Evolutionary conservation across 148 eudicot genomes (phyloP).

Genomic region (Camellia granthamiana): DNA sequence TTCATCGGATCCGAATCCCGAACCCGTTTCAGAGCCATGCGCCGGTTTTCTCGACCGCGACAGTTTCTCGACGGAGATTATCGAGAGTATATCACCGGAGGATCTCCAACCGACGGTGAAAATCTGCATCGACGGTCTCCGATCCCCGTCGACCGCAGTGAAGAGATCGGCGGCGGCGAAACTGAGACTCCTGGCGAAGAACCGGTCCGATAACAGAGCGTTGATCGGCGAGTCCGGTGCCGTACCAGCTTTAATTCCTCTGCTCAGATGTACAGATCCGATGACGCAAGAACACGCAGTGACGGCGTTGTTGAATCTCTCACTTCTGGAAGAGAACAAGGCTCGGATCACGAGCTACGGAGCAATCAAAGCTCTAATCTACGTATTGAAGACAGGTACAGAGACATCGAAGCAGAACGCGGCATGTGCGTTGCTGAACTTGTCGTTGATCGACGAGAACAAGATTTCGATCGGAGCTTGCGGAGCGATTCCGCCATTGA

Average conservation of each 20-base stretch:
- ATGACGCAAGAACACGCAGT: slow-evolving; percentile 84
- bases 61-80: slow-evolving; percentile 71
- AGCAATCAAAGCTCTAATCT: slow-evolving; percentile 60
- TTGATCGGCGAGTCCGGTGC: slow-evolving; percentile 82
- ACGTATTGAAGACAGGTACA: slow-evolving; percentile 76
- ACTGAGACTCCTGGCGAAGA: slow-evolving; percentile 67
- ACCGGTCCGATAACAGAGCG: slow-evolving; percentile 76
- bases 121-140: slow-evolving; percentile 60
- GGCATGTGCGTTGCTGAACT: slow-evolving; percentile 63
- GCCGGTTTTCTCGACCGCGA: slow-evolving; percentile 60
- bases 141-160: slow-evolving; percentile 50
- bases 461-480: slow-evolving; percentile 69
- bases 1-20: slow-evolving; percentile 4
- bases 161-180: slow-evolving; percentile 78
- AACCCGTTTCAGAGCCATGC: slow-evolving; percentile 47
- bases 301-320: slow-evolving; percentile 67
- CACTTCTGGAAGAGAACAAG: slow-evolving; percentile 56
- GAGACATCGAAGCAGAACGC: slow-evolving; percentile 84
- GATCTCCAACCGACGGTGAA: slow-evolving; percentile 84
- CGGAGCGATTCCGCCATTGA: slow-evolving; percentile 81
- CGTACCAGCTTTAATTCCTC: slow-evolving; percentile 51
- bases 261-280: slow-evolving; percentile 62
- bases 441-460: slow-evolving; percentile 72
- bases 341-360: slow-evolving; percentile 39
- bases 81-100: slow-evolving; percentile 77